These are phyloP conservation scores for Torrubiella hemipterigena DNA, from an alignment of 2,329 filamentous ascomycete species.

Conservation along the genomic window DNA sequence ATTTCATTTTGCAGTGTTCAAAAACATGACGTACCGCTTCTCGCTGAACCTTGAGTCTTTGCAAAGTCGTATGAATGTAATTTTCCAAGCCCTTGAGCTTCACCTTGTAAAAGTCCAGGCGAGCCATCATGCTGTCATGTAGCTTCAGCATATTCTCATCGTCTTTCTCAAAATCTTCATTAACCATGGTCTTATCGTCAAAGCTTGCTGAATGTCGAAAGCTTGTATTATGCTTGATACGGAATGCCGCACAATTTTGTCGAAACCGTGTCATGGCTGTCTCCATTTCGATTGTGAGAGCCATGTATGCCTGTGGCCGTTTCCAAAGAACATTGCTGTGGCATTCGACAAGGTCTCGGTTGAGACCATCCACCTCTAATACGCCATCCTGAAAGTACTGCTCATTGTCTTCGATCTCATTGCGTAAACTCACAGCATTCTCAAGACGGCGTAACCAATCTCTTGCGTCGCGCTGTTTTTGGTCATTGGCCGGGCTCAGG, in stretches of 20 bases:
- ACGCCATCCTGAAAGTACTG: conserved; percentile 39
- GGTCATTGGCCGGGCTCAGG: conserved; percentile 41
- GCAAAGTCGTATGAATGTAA: conserved; percentile 50
- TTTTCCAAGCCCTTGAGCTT: conserved; percentile 51
- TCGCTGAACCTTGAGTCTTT: conserved; percentile 48
- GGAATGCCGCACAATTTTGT: conserved; percentile 12
- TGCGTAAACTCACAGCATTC: conserved; percentile 47
- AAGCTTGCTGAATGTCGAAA: too few relatives aligned
- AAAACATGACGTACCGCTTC: conserved; percentile 39
- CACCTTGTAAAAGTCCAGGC: conserved; percentile 47
- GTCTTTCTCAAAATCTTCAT: conserved; percentile 18
- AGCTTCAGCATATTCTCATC: too few relatives aligned
- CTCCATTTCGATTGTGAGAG: conserved; percentile 37
- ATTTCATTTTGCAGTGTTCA: too few relatives aligned
- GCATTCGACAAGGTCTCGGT: conserved; percentile 50
- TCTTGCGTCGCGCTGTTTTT: conserved; percentile 49
- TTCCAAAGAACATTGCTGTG: conserved; percentile 52
- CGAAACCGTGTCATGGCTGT: conserved; percentile 33
- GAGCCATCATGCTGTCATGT: conserved; percentile 38
- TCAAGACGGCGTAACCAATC: conserved; percentile 51
- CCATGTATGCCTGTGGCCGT: conserved; percentile 47
- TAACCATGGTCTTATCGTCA: conserved; percentile 7
- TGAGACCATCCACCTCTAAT: conserved; percentile 47
- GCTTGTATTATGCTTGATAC: too few relatives aligned
- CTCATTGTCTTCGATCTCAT: conserved; percentile 45